Evolutionary conservation across 768 basidiomycete species (phyloP), one percentile per base, ranked within the genome.

Genomic region (Hygrophoropsis aurantiaca): DNA sequence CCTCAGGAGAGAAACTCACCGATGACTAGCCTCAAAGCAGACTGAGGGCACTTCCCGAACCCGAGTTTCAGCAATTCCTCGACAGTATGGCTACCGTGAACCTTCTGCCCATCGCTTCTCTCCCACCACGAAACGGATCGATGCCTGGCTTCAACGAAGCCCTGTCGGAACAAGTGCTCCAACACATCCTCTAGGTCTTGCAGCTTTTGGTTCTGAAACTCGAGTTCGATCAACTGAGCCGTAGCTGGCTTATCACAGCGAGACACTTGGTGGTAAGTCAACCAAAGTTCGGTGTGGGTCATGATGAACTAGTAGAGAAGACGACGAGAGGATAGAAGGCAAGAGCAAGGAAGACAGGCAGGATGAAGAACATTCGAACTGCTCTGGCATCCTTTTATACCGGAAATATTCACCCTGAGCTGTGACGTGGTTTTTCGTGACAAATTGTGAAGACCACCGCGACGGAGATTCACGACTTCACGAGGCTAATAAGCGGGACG

Each of bases 151-250:
- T 77, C 74, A 15, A 78, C 64, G 49, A 72, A 77, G 27, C 76
- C 76, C 47, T 74, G 72, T 45, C 61, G 55, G 59, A 76, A 77
- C 34, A 65, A 58, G 40, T 68, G 70, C 27, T 77, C 75, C 25
- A 78, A 68, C 5, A 78, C 71, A 48, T 77, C 75, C 55, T 78
- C 76, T 50, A 79, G 58, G 58, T 74, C 75, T 37, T 54, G 35
- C 18, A 78, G 62, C 47, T 65, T 65, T 34, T 72, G 61, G 39
- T 68, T 65, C 48, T 69, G 63, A 52, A 68, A 68, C 51, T 72
- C 68, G 46, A 78, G 64, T 55, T 75, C 75, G 43, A 78, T 62
- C 60, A 78, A 71, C 60, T 77, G 75, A 25, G 73, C 68, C 16
- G 74, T 75, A 15, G 59, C 57, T 10, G 73, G 67, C 52, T 66